These are phyloP conservation scores for Annulohypoxylon nitens DNA, from an alignment of 495 filamentous ascomycete species.

Conservation along the genomic window DNA sequence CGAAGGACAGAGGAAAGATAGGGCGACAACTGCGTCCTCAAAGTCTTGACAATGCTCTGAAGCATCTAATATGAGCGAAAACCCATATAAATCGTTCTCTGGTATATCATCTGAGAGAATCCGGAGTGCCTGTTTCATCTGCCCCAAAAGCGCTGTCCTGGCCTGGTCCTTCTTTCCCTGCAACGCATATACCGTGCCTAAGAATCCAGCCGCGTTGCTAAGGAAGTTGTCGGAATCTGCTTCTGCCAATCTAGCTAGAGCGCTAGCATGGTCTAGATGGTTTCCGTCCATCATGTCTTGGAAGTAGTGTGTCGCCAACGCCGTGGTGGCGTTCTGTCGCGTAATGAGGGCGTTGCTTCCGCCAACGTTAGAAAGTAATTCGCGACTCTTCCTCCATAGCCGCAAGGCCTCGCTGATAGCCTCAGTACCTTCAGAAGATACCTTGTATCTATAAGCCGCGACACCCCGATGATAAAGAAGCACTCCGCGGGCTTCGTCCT, in stretches of 20 bases:
- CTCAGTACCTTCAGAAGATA: slow-evolving; percentile 7
- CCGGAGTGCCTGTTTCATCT: slow-evolving; percentile 9
- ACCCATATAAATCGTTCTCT: slow-evolving; percentile 8
- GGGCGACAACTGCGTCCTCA: not conserved
- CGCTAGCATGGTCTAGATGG: slow-evolving; percentile 4
- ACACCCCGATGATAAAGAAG: slow-evolving; percentile 13
- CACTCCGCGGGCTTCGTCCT: slow-evolving; percentile 7
- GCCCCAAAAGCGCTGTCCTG: not conserved
- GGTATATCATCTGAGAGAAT: slow-evolving; percentile 7
- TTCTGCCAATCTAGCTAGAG: not conserved
- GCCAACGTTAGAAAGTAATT: slow-evolving; percentile 8
- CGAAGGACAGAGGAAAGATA: not conserved
- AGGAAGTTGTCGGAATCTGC: not conserved
- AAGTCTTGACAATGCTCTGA: slow-evolving; percentile 1
- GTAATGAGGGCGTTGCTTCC: not conserved
- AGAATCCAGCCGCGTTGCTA: slow-evolving; percentile 2
- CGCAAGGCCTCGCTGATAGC: slow-evolving; percentile 2
- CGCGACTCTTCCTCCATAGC: slow-evolving; percentile 14
- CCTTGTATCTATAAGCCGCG: slow-evolving; percentile 11
- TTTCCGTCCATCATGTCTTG: slow-evolving; percentile 8
- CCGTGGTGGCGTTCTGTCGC: slow-evolving; percentile 5
- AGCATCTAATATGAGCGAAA: not conserved
- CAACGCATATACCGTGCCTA: slow-evolving; percentile 5
- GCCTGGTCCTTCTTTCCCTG: slow-evolving; percentile 8
- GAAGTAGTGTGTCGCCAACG: slow-evolving; percentile 12